Percentiles rank a stretch among this genome's conserved stretches.
Evolutionary conservation across 371 early-diverging fungal species (phyloP).

Genomic region (Paraphysoderma sedebokerense): DNA sequence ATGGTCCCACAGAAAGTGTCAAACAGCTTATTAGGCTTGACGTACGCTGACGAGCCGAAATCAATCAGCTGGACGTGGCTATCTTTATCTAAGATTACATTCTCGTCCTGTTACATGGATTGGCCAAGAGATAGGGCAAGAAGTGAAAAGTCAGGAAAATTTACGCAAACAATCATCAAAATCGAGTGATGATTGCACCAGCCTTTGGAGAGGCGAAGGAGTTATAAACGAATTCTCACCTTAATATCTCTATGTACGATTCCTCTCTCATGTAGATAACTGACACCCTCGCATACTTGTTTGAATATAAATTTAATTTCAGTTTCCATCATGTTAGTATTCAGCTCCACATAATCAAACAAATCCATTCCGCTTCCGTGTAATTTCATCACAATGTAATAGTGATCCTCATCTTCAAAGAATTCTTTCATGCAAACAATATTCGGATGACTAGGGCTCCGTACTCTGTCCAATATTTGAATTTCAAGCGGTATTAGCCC

Average conservation of each 20-base stretch:
- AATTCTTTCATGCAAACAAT: conserved; percentile 6
- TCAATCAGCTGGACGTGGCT: conserved; percentile 43
- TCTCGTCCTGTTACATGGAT: conserved; percentile 40
- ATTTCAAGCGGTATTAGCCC: conserved; percentile 50
- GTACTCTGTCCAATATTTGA: conserved; percentile 41
- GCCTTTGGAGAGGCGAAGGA: neutral
- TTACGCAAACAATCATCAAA: too few relatives aligned
- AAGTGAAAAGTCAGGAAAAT: neutral
- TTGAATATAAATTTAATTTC: conserved; percentile 37
- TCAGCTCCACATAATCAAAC: conserved; percentile 54
- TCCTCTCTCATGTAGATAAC: conserved; percentile 41
- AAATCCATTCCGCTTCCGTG: conserved; percentile 49
- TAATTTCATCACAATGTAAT: conserved; percentile 44
- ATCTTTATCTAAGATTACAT: conserved; percentile 40
- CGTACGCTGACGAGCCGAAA: conserved; percentile 53
- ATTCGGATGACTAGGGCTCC: conserved; percentile 30
- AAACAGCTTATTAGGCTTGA: conserved; percentile 35
- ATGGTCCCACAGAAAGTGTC: conserved; percentile 57
- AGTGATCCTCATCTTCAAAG: conserved; percentile 35
- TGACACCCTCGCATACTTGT: conserved; percentile 41
- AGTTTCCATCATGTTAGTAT: conserved; percentile 29
- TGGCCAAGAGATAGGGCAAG: neutral
- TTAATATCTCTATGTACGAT: conserved; percentile 60
- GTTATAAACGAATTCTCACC: neutral
- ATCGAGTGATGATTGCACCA: conserved; percentile 29